Conservation (phyloP, 2,329 filamentous ascomycete genomes). For the Stachybotrys echinatus region DNA sequence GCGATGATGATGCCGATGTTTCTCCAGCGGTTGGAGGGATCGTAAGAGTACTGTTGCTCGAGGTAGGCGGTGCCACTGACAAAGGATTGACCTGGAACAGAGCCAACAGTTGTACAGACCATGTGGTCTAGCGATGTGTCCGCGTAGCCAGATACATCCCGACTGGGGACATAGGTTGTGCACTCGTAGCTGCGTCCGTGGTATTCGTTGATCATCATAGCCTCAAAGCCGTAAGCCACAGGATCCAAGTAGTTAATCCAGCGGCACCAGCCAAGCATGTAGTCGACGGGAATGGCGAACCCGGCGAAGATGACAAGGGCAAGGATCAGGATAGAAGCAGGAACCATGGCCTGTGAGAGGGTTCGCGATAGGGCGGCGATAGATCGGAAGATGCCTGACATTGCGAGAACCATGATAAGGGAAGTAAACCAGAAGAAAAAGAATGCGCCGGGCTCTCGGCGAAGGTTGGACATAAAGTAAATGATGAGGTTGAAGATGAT, state of each 20-base stretch:
- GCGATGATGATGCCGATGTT: conserved; percentile 53
- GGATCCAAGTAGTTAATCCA: conserved; percentile 65
- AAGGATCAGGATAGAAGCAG: conserved; percentile 26
- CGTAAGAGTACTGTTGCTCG: background rate
- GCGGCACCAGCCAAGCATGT: conserved; percentile 57
- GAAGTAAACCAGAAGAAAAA: conserved; percentile 38
- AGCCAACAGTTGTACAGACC: background rate
- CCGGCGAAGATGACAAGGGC: conserved; percentile 34
- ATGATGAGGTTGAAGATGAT: conserved; percentile 35
- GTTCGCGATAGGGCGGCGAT: conserved; percentile 40
- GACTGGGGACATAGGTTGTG: background rate
- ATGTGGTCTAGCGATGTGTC: background rate
- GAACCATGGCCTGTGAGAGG: conserved; percentile 34
- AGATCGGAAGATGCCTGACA: conserved; percentile 54
- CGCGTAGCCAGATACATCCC: background rate
- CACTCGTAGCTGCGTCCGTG: conserved; percentile 17
- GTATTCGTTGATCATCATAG: background rate
- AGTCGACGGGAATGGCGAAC: conserved; percentile 33
- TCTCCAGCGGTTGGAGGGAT: conserved; percentile 18
- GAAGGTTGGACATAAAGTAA: conserved; percentile 41
- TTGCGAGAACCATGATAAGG: conserved; percentile 49
- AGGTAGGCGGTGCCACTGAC: conserved; percentile 2
- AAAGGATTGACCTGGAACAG: background rate
- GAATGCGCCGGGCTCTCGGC: conserved; percentile 35
- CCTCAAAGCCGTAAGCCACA: conserved; percentile 53